Evolutionary conservation across 108 stramenopile species (phyloP).

Genomic region (Cyclotella sp.): DNA sequence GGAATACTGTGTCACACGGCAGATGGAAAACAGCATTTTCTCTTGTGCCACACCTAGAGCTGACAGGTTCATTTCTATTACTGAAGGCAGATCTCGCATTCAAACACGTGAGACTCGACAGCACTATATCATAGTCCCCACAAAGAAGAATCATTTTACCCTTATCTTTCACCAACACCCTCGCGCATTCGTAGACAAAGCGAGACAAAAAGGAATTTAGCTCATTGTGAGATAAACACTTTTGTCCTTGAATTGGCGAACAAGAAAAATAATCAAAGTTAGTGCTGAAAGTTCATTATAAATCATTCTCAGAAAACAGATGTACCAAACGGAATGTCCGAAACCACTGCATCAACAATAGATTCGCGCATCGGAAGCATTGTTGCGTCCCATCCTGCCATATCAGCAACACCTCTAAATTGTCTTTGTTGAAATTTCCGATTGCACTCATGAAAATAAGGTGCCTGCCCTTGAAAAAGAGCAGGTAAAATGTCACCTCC

Average conservation of each 20-base stretch:
- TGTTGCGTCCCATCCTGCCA: constrained; percentile 66
- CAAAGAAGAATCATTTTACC: constrained; percentile 63
- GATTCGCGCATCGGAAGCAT: constrained; percentile 58
- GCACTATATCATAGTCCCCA: constrained; percentile 39
- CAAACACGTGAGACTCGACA: constrained; percentile 21
- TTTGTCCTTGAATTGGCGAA: constrained; percentile 28
- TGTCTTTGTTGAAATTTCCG: not conserved
- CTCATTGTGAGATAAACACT: constrained; percentile 55
- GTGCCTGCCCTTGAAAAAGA: constrained; percentile 10
- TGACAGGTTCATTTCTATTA: not conserved
- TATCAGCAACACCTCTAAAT: not conserved
- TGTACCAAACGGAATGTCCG: constrained; percentile 68
- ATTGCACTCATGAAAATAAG: constrained; percentile 26
- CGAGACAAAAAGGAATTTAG: constrained; percentile 59
- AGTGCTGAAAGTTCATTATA: not conserved
- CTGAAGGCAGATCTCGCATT: not conserved
- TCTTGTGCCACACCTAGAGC: not conserved
- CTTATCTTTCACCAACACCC: constrained; percentile 49
- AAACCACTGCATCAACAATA: constrained; percentile 61
- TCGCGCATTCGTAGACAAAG: constrained; percentile 59
- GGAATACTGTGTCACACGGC: constrained; percentile 58
- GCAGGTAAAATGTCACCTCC: constrained; percentile 67
- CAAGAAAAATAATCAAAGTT: not conserved
- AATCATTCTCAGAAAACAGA: not conserved
- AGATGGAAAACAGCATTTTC: constrained; percentile 37